Evolutionary conservation across 768 basidiomycete genomes (phyloP).

Genomic region (Trichaptum fuscoviolaceum): DNA sequence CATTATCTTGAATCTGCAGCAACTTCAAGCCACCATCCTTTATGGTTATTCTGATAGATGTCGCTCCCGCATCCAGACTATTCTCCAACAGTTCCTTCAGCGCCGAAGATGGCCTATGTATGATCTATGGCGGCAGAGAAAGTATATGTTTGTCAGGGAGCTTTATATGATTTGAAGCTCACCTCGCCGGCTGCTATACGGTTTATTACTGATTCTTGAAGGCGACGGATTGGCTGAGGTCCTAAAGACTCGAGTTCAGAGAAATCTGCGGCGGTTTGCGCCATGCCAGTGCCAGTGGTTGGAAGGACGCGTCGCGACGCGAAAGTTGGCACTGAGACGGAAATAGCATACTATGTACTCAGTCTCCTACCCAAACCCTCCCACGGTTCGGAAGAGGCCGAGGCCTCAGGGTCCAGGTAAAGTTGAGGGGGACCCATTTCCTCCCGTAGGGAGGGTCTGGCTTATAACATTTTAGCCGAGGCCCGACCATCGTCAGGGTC

Average conservation of each 20-base stretch:
- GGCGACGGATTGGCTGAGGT: slow-evolving; percentile 65
- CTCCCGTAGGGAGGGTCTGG: too few species aligned
- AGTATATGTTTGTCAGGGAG: background rate
- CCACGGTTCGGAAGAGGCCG: too few species aligned
- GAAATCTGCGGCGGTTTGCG: slow-evolving; percentile 7
- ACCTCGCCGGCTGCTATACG: slow-evolving; percentile 73
- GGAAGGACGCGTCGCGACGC: background rate
- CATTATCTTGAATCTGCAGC: slow-evolving; percentile 95
- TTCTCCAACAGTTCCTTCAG: slow-evolving; percentile 97
- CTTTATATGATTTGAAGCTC: slow-evolving; percentile 10
- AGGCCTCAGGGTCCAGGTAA: too few species aligned
- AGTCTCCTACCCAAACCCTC: too few species aligned
- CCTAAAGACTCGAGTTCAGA: slow-evolving; percentile 27
- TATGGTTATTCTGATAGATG: slow-evolving; percentile 77
- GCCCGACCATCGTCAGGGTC: too few species aligned
- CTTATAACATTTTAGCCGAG: too few species aligned
- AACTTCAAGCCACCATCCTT: slow-evolving; percentile 96
- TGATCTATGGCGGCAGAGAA: slow-evolving; percentile 45
- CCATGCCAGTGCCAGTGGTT: background rate
- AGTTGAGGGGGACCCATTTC: too few species aligned
- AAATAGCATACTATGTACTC: too few species aligned
- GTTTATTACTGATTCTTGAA: slow-evolving; percentile 83
- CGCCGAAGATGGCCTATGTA: slow-evolving; percentile 88
- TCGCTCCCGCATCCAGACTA: slow-evolving; percentile 87
- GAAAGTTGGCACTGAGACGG: background rate